Evolutionary conservation across 2,329 filamentous ascomycete species (phyloP).

Genomic region (Bipolaris zeicola): DNA sequence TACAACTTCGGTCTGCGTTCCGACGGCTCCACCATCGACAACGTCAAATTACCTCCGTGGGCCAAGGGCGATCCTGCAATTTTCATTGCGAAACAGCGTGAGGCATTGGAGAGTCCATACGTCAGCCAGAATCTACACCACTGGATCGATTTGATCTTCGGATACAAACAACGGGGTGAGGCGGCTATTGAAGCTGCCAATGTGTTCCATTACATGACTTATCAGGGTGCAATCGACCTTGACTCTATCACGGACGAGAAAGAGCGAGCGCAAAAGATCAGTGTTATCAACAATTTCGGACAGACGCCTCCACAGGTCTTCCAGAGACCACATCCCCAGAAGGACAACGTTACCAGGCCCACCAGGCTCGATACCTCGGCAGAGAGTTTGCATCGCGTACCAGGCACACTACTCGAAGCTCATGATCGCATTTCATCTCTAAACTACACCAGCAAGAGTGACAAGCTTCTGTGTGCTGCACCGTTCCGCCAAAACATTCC

Average conservation of each 20-base stretch:
- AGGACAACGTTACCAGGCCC: constrained; percentile 68
- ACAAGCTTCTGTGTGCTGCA: constrained; percentile 81
- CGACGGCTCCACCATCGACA: constrained; percentile 76
- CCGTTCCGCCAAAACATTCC: constrained; percentile 87
- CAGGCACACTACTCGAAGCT: constrained; percentile 75
- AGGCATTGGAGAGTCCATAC: constrained; percentile 90
- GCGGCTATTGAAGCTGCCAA: constrained; percentile 90
- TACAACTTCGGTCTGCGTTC: constrained; percentile 95
- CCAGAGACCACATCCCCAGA: constrained; percentile 75
- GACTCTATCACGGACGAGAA: constrained; percentile 89
- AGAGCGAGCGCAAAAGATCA: constrained; percentile 85
- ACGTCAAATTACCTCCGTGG: constrained; percentile 92
- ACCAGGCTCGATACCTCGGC: constrained; percentile 78
- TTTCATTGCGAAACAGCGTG: constrained; percentile 94
- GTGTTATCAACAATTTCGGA: constrained; percentile 97
- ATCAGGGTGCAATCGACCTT: constrained; percentile 89
- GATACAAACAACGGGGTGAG: constrained; percentile 90
- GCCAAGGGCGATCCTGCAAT: constrained; percentile 95
- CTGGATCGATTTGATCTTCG: constrained; percentile 97
- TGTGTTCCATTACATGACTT: constrained; percentile 94
- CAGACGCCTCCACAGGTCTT: constrained; percentile 98
- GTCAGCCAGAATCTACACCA: constrained; percentile 87
- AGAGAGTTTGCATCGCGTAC: constrained; percentile 75
- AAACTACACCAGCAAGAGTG: constrained; percentile 76
- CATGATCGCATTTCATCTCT: constrained; percentile 81